Evolutionary conservation across 1,284 basidiomycete genomes (phyloP).

Genomic region (Pseudozyma tsukubaensis): DNA sequence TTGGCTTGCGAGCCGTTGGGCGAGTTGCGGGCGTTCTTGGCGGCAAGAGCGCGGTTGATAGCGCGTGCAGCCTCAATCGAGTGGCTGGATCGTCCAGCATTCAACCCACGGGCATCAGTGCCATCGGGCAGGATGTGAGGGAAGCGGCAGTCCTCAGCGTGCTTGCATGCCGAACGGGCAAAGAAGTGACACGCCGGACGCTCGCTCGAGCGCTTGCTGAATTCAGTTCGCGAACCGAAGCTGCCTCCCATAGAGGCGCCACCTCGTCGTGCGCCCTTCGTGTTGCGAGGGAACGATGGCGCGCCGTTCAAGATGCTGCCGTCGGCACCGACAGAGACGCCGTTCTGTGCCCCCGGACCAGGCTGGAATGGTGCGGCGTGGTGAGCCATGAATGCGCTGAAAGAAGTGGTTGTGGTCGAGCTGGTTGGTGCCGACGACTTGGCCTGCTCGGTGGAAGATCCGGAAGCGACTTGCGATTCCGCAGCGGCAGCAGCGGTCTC

Average conservation of each 20-base stretch:
- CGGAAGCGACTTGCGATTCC: slow-evolving; percentile 6
- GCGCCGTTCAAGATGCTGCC: slow-evolving; percentile 23
- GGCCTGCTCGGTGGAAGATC: slow-evolving; percentile 7
- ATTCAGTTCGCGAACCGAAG: slow-evolving; percentile 42
- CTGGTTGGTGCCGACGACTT: slow-evolving; percentile 18
- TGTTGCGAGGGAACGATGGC: slow-evolving; percentile 28
- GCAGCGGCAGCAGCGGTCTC: slow-evolving; percentile 6
- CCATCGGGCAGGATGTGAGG: slow-evolving; percentile 67
- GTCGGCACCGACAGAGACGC: slow-evolving; percentile 25
- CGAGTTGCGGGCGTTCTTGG: slow-evolving; percentile 30
- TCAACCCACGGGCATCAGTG: slow-evolving; percentile 59
- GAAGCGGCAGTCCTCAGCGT: slow-evolving; percentile 66
- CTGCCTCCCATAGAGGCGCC: slow-evolving; percentile 35
- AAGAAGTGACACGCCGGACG: slow-evolving; percentile 67
- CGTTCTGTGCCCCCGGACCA: slow-evolving; percentile 26
- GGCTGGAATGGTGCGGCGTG: slow-evolving; percentile 65
- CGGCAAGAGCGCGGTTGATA: slow-evolving; percentile 47
- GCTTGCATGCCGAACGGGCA: slow-evolving; percentile 61
- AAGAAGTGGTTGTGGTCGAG: slow-evolving; percentile 50
- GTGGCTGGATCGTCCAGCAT: slow-evolving; percentile 44
- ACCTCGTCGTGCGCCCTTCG: slow-evolving; percentile 39
- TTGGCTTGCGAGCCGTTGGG: slow-evolving; percentile 14
- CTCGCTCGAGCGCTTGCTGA: slow-evolving; percentile 52
- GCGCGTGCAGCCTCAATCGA: slow-evolving; percentile 46
- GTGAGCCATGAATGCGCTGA: slow-evolving; percentile 63